Evolutionary conservation across 768 basidiomycete genomes (phyloP).

Genomic region (Hysterangium stoloniferum): DNA sequence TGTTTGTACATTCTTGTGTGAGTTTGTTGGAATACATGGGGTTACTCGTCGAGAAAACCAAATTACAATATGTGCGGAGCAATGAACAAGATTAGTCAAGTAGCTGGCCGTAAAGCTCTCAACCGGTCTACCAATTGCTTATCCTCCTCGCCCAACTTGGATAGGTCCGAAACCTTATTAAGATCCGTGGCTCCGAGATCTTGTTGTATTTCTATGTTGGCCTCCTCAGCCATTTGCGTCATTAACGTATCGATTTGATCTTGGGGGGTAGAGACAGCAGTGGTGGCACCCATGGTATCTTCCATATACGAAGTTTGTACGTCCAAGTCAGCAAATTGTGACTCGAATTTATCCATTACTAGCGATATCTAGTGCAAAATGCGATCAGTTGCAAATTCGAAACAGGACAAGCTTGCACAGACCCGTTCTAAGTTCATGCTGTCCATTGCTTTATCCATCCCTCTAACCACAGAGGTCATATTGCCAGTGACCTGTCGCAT

Average conservation of each 20-base stretch:
- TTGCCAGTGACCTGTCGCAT: constrained; percentile 95
- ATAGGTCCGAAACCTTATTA: constrained; percentile 47
- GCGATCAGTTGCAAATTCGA: neutral
- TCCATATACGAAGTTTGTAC: constrained; percentile 99
- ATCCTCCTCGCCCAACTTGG: constrained; percentile 65
- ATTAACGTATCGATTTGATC: constrained; percentile 93
- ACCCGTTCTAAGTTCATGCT: constrained; percentile 98
- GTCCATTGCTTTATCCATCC: constrained; percentile 99
- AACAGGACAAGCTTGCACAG: constrained; percentile 22
- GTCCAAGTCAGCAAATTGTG: constrained; percentile 93
- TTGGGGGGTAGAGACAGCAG: constrained; percentile 88
- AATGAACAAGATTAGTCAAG: constrained; percentile 24
- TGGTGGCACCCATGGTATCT: constrained; percentile 88
- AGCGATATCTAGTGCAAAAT: constrained; percentile 67
- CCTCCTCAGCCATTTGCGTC: constrained; percentile 94
- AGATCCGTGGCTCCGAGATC: constrained; percentile 67
- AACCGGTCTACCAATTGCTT: constrained; percentile 76
- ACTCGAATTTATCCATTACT: constrained; percentile 99
- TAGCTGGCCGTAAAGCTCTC: constrained; percentile 78
- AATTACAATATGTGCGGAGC: constrained; percentile 3
- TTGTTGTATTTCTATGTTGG: constrained; percentile 90
- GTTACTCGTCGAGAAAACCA: neutral
- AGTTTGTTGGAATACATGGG: neutral
- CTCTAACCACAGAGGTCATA: constrained; percentile 93
- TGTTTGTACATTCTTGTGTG: neutral